These are phyloP conservation scores for Cyberlindnera maritima DNA, from an alignment of 805 yeast species.

Conservation along the genomic window DNA sequence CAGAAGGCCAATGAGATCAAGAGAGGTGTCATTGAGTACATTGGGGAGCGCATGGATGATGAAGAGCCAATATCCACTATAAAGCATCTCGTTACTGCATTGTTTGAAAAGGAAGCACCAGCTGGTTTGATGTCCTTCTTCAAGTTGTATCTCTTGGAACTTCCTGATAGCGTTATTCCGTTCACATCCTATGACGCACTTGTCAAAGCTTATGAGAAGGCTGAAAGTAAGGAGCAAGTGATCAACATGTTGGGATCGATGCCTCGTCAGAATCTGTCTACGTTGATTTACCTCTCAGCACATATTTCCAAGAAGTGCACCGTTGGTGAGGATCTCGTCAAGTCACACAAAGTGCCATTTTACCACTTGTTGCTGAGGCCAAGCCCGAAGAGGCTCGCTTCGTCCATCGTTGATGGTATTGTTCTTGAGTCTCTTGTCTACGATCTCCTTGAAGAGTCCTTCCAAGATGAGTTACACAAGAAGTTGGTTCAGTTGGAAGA, in stretches of 20 bases:
- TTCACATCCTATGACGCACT: slow-evolving; percentile 29
- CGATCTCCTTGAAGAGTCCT: slow-evolving; percentile 14
- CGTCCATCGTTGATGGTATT: slow-evolving; percentile 11
- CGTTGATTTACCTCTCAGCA: slow-evolving; percentile 20
- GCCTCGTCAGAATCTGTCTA: slow-evolving; percentile 31
- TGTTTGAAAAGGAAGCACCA: slow-evolving; percentile 12
- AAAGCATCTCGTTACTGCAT: slow-evolving; percentile 3
- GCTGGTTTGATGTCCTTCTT: slow-evolving; percentile 37
- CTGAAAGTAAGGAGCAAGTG: slow-evolving; percentile 4
- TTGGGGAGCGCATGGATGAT: not conserved
- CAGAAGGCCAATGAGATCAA: slow-evolving; percentile 19
- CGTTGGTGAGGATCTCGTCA: slow-evolving; percentile 7
- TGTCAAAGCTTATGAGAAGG: slow-evolving; percentile 11
- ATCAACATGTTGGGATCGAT: slow-evolving; percentile 22
- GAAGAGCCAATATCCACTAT: not conserved
- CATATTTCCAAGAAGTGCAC: slow-evolving; percentile 17
- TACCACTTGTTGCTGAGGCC: slow-evolving; percentile 28
- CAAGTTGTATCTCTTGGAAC: slow-evolving; percentile 54
- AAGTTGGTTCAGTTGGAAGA: slow-evolving; percentile 20
- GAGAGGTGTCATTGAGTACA: not conserved
- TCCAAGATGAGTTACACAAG: slow-evolving; percentile 11
- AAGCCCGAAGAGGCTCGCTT: slow-evolving; percentile 12
- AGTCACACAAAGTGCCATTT: slow-evolving; percentile 21
- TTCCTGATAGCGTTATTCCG: slow-evolving; percentile 57
- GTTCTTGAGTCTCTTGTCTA: slow-evolving; percentile 8